Conservation (phyloP, 371 early-diverging fungal genomes). For the Polyrhizophydium stewartii region DNA sequence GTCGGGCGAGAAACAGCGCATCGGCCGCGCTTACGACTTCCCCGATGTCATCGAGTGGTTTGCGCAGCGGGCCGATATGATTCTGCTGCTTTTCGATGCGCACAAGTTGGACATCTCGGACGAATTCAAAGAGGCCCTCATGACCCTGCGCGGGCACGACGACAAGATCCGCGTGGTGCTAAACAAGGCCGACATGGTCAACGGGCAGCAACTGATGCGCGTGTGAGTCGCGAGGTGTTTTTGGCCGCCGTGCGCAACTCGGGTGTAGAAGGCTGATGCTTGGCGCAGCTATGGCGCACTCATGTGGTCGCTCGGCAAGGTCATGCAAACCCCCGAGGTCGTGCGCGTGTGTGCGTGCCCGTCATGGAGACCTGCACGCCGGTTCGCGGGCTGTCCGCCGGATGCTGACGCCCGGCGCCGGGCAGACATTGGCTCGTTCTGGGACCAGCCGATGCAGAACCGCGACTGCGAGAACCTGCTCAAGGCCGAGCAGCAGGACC, state of each 20-base stretch:
- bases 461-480: constrained; percentile 65
- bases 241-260: background rate
- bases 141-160: constrained; percentile 72
- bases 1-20: constrained; percentile 77
- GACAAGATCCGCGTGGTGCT: constrained; percentile 82
- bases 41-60: constrained; percentile 81
- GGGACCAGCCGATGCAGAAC: constrained; percentile 69
- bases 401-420: no score
- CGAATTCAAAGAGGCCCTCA: constrained; percentile 82
- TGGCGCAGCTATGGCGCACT: constrained; percentile 76
- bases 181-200: constrained; percentile 85
- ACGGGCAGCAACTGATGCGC: constrained; percentile 82
- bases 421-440: constrained; percentile 56
- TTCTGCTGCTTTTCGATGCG: constrained; percentile 81
- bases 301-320: constrained; percentile 93
- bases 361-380: background rate
- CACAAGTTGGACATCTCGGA: constrained; percentile 88
- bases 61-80: constrained; percentile 82
- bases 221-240: constrained; percentile 53
- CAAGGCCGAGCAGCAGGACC: constrained; percentile 70
- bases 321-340: constrained; percentile 84
- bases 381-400: no score
- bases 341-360: constrained; percentile 63
- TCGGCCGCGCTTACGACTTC: constrained; percentile 78
- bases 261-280: background rate